These are phyloP conservation scores for Coemansia sp. DNA, from an alignment of 192 early-diverging fungal species.

Conservation along the genomic window DNA sequence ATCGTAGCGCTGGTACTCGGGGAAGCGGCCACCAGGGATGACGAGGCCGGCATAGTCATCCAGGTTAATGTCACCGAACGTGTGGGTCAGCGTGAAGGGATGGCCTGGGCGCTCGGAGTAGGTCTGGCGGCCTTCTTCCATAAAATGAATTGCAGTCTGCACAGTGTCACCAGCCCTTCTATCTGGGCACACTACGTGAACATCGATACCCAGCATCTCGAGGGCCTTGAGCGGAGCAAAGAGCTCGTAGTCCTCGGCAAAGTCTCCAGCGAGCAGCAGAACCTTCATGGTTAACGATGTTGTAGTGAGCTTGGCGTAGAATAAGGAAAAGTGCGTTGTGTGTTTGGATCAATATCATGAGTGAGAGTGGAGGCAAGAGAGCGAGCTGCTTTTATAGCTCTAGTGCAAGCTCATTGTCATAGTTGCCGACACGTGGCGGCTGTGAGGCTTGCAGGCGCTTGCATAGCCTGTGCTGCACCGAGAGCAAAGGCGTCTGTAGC, in stretches of 20 bases:
- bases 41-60: constrained; percentile 56
- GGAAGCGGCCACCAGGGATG: constrained; percentile 56
- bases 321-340: background rate
- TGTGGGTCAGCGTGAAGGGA: constrained; percentile 42
- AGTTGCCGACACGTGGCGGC: too few relatives aligned
- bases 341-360: background rate
- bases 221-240: constrained; percentile 56
- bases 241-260: constrained; percentile 57
- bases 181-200: constrained; percentile 56
- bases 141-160: constrained; percentile 48
- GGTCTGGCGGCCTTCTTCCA: constrained; percentile 53
- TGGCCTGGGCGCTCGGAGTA: constrained; percentile 56
- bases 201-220: constrained; percentile 52
- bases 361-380: too few relatives aligned
- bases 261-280: constrained; percentile 35
- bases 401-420: too few relatives aligned
- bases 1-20: constrained; percentile 59
- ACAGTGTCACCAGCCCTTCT: constrained; percentile 56
- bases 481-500: too few relatives aligned
- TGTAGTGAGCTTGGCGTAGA: too few relatives aligned
- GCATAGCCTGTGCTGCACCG: too few relatives aligned
- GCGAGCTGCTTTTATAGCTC: too few relatives aligned
- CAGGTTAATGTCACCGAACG: constrained; percentile 45
- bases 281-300: constrained; percentile 21
- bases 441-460: too few relatives aligned